Evolutionary conservation across 768 basidiomycete genomes (phyloP).

Genomic region (Collybiopsis luxurians): DNA sequence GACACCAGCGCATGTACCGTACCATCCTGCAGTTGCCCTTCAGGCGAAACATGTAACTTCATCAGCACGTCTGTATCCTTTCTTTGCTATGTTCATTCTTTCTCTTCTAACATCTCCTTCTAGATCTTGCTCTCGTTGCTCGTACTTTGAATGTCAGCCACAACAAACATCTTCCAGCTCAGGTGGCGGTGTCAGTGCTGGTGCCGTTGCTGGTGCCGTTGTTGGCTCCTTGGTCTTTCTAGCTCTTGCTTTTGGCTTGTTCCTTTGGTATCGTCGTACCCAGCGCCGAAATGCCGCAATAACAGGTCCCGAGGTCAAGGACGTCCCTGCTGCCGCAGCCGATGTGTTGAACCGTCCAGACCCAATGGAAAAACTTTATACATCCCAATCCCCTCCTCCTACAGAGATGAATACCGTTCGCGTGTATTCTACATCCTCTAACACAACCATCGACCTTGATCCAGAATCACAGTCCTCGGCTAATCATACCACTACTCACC

Average conservation of each 20-base stretch:
- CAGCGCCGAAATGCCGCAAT: constrained; percentile 36
- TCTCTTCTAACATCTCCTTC: constrained; percentile 6
- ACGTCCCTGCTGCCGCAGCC: constrained; percentile 71
- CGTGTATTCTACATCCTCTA: constrained; percentile 45
- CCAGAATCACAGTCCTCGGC: constrained; percentile 42
- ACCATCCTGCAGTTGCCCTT: constrained; percentile 52
- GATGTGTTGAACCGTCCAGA: constrained; percentile 82
- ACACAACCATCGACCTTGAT: constrained; percentile 59
- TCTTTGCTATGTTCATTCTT: neutral
- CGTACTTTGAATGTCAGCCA: constrained; percentile 43
- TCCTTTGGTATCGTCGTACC: constrained; percentile 66
- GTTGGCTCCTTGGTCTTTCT: constrained; percentile 63
- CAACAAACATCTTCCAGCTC: constrained; percentile 16
- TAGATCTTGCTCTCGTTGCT: constrained; percentile 61
- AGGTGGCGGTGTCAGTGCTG: constrained; percentile 52
- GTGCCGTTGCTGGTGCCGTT: constrained; percentile 73
- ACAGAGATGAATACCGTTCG: constrained; percentile 41
- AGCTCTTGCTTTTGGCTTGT: constrained; percentile 44
- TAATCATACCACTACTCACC: constrained; percentile 18
- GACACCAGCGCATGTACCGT: constrained; percentile 45
- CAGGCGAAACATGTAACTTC: constrained; percentile 56
- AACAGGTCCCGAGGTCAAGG: constrained; percentile 41
- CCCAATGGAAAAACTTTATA: constrained; percentile 61
- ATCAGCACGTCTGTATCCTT: constrained; percentile 50
- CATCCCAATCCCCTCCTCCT: constrained; percentile 17